phyloP scores from a whole-genome alignment of 2,329 filamentous ascomycete genomes.

The Colletotrichum gigasporum region DNA sequence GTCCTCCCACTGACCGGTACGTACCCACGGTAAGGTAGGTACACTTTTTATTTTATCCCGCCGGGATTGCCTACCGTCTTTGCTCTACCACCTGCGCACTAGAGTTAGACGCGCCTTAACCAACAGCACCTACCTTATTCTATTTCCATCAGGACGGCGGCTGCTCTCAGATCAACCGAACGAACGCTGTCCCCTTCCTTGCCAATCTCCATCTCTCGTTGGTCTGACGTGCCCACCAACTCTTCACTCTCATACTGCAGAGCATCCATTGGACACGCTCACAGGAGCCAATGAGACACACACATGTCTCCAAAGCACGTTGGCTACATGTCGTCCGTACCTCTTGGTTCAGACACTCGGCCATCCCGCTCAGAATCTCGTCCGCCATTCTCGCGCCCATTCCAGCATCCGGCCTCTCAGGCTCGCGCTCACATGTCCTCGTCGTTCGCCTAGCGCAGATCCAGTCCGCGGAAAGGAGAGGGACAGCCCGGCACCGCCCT shows the following conservation, averaged over 20 bases:
- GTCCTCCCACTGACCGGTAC: no score
- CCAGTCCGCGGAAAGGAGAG: slow-evolving; percentile 32
- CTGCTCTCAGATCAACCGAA: background rate
- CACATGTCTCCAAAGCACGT: slow-evolving; percentile 9
- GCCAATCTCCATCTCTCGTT: background rate
- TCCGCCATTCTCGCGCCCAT: slow-evolving; percentile 7
- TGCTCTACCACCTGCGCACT: background rate
- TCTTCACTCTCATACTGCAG: background rate
- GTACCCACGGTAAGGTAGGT: no score
- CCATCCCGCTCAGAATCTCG: background rate
- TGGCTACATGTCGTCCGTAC: background rate
- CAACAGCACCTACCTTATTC: background rate
- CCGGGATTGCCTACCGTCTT: no score
- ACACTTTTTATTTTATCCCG: no score
- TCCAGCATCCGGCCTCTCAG: background rate
- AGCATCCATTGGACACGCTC: background rate
- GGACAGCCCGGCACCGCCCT: slow-evolving; percentile 26
- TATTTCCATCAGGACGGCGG: background rate
- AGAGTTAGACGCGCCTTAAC: background rate
- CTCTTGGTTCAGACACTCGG: background rate
- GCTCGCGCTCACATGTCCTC: slow-evolving; percentile 12
- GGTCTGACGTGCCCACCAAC: slow-evolving; percentile 3
- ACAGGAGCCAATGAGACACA: background rate
- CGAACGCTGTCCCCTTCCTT: background rate
- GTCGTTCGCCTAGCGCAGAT: slow-evolving; percentile 27